Conservation (phyloP, 257 asterid species). For the Solanum pimpinellifolium region DNA sequence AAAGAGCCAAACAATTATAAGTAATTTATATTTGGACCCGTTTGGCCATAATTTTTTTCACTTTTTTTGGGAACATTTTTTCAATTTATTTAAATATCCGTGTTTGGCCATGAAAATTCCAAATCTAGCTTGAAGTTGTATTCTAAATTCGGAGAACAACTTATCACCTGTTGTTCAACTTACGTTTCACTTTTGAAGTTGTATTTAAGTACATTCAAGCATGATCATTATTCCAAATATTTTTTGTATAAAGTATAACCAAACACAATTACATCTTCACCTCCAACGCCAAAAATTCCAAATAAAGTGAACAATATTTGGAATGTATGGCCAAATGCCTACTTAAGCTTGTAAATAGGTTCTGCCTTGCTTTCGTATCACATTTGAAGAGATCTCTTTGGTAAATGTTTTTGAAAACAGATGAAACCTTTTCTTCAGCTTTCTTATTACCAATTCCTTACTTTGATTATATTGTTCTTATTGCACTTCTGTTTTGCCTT, state of each 20-base stretch:
- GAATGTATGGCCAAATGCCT: not conserved
- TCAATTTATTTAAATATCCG: not conserved
- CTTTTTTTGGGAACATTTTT: not conserved
- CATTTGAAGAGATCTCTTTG: not conserved
- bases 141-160: not conserved
- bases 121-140: not conserved
- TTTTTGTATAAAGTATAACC: not conserved
- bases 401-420: not conserved
- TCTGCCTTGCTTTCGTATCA: not conserved
- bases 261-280: not conserved
- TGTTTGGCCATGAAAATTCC: not conserved
- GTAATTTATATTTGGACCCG: not conserved
- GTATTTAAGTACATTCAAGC: not conserved
- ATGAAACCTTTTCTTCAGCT: not conserved
- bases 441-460: not conserved
- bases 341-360: not conserved
- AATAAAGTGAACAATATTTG: not conserved
- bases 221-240: not conserved
- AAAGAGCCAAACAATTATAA: not conserved
- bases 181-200: not conserved
- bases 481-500: not conserved
- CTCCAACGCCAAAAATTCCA: not conserved
- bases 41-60: not conserved
- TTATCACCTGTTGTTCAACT: not conserved
- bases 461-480: not conserved